Conservation (phyloP, 2,329 filamentous ascomycete genomes). For the Cadophora sp. region DNA sequence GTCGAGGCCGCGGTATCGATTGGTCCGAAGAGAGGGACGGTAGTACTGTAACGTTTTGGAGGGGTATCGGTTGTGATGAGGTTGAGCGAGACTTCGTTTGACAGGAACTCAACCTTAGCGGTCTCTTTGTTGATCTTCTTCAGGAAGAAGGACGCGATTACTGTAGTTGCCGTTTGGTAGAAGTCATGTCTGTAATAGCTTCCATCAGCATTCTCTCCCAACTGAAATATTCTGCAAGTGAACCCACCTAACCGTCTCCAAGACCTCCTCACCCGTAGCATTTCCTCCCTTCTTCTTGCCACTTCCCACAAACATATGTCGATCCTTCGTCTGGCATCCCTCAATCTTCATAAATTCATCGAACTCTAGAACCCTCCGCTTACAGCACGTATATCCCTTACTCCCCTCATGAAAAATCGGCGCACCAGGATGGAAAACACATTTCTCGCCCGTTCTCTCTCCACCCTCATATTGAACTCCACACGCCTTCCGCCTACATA, state of each 20-base stretch:
- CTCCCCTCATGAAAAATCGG: slow-evolving; percentile 98
- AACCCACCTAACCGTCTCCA: slow-evolving; percentile 77
- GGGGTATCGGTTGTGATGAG: slow-evolving; percentile 79
- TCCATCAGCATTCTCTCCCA: slow-evolving; percentile 10
- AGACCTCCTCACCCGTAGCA: slow-evolving; percentile 69
- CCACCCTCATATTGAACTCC: slow-evolving; percentile 67
- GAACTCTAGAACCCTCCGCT: slow-evolving; percentile 92
- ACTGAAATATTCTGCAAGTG: slow-evolving; percentile 4
- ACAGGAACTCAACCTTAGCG: slow-evolving; percentile 73
- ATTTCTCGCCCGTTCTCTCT: slow-evolving; percentile 73
- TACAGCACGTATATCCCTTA: slow-evolving; percentile 98
- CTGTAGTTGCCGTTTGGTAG: slow-evolving; percentile 86
- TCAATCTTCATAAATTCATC: slow-evolving; percentile 97
- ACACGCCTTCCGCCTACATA: slow-evolving; percentile 82
- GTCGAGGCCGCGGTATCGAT: slow-evolving; percentile 73
- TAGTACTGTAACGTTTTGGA: slow-evolving; percentile 78
- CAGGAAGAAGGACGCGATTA: slow-evolving; percentile 91
- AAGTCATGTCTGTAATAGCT: slow-evolving; percentile 73
- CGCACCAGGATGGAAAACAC: slow-evolving; percentile 85
- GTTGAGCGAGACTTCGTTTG: slow-evolving; percentile 73
- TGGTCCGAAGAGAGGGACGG: slow-evolving; percentile 75
- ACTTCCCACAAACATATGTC: slow-evolving; percentile 85
- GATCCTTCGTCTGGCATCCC: slow-evolving; percentile 82
- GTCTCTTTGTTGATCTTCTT: slow-evolving; percentile 93
- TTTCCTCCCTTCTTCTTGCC: slow-evolving; percentile 67